These are phyloP conservation scores for Hypoxylon sp. DNA, from an alignment of 2,329 filamentous ascomycete species.

Conservation along the genomic window DNA sequence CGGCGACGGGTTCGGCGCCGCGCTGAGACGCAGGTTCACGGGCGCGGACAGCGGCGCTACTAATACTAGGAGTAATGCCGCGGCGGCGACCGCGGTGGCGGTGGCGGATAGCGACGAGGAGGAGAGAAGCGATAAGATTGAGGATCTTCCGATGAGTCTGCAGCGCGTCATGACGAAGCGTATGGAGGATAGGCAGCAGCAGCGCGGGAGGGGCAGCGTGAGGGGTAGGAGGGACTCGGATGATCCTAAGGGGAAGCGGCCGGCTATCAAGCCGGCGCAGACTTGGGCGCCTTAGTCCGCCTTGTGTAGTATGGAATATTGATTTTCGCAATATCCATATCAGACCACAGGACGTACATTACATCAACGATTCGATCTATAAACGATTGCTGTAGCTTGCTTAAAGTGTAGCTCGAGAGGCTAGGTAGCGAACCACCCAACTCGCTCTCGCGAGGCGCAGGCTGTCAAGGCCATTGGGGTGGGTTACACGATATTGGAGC, in stretches of 20 bases:
- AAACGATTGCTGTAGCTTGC: too few relatives aligned
- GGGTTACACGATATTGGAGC: not conserved
- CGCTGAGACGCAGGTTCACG: conserved; percentile 28
- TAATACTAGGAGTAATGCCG: not conserved
- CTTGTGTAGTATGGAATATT: conserved; percentile 34
- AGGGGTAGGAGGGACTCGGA: conserved; percentile 35
- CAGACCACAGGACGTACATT: not conserved
- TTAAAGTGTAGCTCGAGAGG: too few relatives aligned
- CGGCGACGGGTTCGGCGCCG: conserved; percentile 7
- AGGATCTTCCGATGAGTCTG: conserved; percentile 59
- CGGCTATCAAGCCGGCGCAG: conserved; percentile 31
- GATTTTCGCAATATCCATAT: not conserved
- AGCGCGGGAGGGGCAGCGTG: conserved; percentile 34
- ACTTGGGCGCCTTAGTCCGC: conserved; percentile 44
- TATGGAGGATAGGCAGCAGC: conserved; percentile 48
- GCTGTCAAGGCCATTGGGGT: not conserved
- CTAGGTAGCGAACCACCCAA: too few relatives aligned
- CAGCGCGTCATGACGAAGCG: conserved; percentile 60
- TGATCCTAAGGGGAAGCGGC: conserved; percentile 45
- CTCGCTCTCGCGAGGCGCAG: not conserved
- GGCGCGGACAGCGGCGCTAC: conserved; percentile 27
- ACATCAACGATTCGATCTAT: too few relatives aligned
- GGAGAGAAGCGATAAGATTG: conserved; percentile 55
- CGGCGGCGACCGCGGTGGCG: conserved; percentile 7
- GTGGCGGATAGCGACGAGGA: conserved; percentile 43